Percentiles rank a stretch among this genome's conserved stretches.
Evolutionary conservation across 345 rosid genomes (phyloP).

Genomic region (Reutealis trisperma): DNA sequence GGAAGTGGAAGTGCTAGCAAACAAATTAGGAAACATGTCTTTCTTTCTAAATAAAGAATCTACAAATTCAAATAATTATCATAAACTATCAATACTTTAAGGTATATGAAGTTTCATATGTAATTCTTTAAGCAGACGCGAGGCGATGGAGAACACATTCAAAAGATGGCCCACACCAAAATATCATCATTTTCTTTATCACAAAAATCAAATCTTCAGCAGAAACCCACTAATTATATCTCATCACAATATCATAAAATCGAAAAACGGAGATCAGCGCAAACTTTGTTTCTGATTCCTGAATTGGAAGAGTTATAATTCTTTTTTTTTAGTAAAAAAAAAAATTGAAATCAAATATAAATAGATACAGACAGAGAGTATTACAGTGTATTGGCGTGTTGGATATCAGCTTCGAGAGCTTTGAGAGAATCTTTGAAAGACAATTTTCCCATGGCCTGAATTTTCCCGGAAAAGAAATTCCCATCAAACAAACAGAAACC

Average conservation of each 20-base stretch:
- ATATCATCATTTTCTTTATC: not conserved
- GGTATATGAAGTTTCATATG: too few relatives aligned
- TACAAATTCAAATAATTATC: too few relatives aligned
- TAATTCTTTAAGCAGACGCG: too few relatives aligned
- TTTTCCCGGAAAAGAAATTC: constrained; percentile 40
- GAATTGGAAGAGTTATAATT: not conserved
- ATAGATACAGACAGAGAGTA: not conserved
- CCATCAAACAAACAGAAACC: constrained; percentile 48
- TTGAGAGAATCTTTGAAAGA: constrained; percentile 94
- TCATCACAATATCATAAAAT: too few relatives aligned
- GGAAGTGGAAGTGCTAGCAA: not conserved
- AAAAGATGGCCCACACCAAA: too few relatives aligned
- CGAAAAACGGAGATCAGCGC: not conserved
- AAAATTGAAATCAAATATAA: not conserved
- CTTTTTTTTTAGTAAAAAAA: not conserved
- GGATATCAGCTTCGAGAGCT: constrained; percentile 98
- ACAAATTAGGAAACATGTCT: not conserved
- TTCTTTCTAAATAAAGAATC: too few relatives aligned
- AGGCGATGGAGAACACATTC: too few relatives aligned
- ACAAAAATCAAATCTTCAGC: too few relatives aligned
- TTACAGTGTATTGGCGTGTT: constrained; percentile 94
- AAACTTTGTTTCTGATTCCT: too few relatives aligned
- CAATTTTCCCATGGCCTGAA: constrained; percentile 56
- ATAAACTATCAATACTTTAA: too few relatives aligned
- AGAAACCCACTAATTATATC: too few relatives aligned